Evolutionary conservation across 768 basidiomycete species (phyloP).

Genomic region (Tricholomella constricta): DNA sequence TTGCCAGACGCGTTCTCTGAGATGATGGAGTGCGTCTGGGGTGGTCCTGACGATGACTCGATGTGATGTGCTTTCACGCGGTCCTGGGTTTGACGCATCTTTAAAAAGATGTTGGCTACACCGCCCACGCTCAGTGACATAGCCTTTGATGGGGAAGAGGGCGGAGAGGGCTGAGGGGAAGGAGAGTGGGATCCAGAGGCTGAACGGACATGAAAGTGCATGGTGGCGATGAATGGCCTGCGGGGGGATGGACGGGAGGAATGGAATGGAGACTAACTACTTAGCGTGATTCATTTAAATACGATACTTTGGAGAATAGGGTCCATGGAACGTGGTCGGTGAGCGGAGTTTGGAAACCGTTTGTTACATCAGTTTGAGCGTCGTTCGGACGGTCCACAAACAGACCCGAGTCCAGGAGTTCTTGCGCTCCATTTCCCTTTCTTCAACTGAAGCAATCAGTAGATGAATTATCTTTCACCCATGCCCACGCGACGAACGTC

Average conservation of each 20-base stretch:
- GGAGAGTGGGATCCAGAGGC: constrained; percentile 8
- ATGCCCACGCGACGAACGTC: neutral
- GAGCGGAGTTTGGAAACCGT: constrained; percentile 15
- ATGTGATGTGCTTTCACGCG: constrained; percentile 30
- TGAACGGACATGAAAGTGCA: constrained; percentile 8
- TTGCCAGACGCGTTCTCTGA: constrained; percentile 24
- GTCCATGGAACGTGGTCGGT: constrained; percentile 9
- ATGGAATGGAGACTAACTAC: neutral
- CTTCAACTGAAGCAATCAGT: neutral
- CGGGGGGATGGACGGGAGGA: neutral
- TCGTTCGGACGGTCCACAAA: constrained; percentile 3
- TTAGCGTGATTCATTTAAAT: constrained; percentile 5
- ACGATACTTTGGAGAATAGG: too few species aligned
- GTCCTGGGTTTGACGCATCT: constrained; percentile 42
- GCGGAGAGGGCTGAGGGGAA: constrained; percentile 11
- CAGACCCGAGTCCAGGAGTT: neutral
- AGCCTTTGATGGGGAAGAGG: constrained; percentile 17
- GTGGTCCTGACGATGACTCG: constrained; percentile 39
- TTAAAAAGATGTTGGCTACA: constrained; percentile 58
- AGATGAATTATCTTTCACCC: neutral
- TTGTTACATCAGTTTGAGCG: constrained; percentile 18
- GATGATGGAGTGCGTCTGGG: constrained; percentile 41
- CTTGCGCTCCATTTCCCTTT: neutral
- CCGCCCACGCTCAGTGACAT: constrained; percentile 34
- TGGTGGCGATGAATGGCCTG: neutral